These are phyloP conservation scores for Metarhizium brunneum DNA, from an alignment of 2,329 filamentous ascomycete species.

Conservation along the genomic window DNA sequence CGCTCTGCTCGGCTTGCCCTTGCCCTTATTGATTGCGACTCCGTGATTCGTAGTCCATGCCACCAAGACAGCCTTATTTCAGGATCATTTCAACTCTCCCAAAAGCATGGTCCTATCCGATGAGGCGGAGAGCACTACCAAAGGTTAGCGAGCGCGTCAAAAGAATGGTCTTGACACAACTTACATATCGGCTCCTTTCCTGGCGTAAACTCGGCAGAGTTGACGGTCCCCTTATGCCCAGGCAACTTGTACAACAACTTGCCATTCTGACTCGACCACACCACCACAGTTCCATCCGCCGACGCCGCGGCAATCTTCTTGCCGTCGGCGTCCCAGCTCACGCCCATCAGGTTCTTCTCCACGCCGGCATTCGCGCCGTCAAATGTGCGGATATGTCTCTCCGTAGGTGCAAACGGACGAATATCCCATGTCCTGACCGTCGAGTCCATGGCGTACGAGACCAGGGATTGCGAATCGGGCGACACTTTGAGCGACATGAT, in stretches of 20 bases:
- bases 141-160: constrained; percentile 21
- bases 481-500: constrained; percentile 86
- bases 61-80: constrained; percentile 20
- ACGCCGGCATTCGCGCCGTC: constrained; percentile 82
- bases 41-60: neutral
- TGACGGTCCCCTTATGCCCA: constrained; percentile 90
- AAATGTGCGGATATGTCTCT: constrained; percentile 77
- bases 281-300: constrained; percentile 80
- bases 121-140: constrained; percentile 73
- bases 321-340: constrained; percentile 81
- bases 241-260: constrained; percentile 92
- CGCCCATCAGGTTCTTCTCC: constrained; percentile 85
- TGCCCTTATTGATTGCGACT: neutral
- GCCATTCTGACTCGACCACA: constrained; percentile 83
- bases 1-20: neutral
- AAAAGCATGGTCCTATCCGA: constrained; percentile 82
- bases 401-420: constrained; percentile 81
- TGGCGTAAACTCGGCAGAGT: constrained; percentile 86
- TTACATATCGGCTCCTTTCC: constrained; percentile 78
- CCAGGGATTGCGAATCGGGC: constrained; percentile 79
- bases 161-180: constrained; percentile 25
- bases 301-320: constrained; percentile 83
- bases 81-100: constrained; percentile 60
- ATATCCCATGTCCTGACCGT: constrained; percentile 96
- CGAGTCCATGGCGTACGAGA: constrained; percentile 90